Base-by-base conservation (phyloP, 148 eudicot species). In the Rhododendron mucronatum region DNA sequence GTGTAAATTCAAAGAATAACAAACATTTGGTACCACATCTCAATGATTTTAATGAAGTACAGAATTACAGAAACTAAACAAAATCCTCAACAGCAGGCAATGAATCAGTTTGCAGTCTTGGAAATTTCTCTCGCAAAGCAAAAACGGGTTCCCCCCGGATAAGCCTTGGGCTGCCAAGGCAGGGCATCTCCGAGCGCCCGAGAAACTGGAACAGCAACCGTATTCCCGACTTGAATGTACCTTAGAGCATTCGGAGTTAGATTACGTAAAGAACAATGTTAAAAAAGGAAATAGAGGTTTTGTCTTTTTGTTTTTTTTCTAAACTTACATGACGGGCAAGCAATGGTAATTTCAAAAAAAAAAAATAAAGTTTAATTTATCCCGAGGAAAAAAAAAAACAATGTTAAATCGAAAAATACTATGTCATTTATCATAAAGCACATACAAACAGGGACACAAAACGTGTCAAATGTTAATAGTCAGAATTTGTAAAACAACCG, bases 181-280 rank as follows among this genome's bases (percentile, higher is more conserved):
- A 94, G 61, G 0, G 92, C 88, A 55, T 88, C 92, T 0, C 99
- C 98, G 26, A 96, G 77, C 2, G 98, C 96, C 11, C 96, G 90
- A 3, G 99, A 94, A 11, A 95, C 99, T 0, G 99, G 96, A 1
- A 95, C 95, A 2, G 99, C 98, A 2, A 96, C 99, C 0, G 96
- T 98, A 90, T 96, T 96, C 0, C 97, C 99, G 0, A 95, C 96
- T 89, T 96, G 99, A 3, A 91, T 95, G 81, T 96, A 96, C 86
- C 95, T 94, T 94, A 26, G 1, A 48, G 18, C 18, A 81, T n/a
- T 4, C 2, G 13, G 39, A 1, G 7, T 69, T 28, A 69, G 69
- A 61, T 61, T 21, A 21, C 48, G 48, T 41, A 41, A 9, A 21
- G 20, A 61, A 61, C 23, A 21, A 23, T 41, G 7, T 41, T 4